phyloP scores from a whole-genome alignment of 2,329 filamentous ascomycete species.

The Ciborinia camelliae region DNA sequence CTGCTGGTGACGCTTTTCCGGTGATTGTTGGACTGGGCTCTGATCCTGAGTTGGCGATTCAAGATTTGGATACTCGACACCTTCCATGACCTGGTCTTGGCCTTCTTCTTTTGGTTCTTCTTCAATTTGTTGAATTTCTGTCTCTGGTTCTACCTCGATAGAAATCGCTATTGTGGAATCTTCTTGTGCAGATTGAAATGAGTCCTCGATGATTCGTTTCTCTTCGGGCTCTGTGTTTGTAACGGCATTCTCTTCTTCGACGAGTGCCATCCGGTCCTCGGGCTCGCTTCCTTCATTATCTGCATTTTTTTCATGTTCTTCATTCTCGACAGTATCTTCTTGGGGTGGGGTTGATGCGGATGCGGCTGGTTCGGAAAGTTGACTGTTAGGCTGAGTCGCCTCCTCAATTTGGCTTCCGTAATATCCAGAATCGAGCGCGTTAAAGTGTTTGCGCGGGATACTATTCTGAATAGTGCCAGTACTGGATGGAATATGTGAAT shows the following conservation, averaged over 20 bases:
- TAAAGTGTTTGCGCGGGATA: constrained; percentile 33
- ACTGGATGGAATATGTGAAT: constrained; percentile 6
- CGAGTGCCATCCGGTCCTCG: not conserved
- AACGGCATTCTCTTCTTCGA: constrained; percentile 25
- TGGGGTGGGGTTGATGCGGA: constrained; percentile 6
- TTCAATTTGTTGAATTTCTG: constrained; percentile 5
- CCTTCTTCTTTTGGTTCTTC: constrained; percentile 16
- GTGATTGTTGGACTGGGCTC: constrained; percentile 22
- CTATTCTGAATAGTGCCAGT: constrained; percentile 16
- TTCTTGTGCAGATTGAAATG: constrained; percentile 46
- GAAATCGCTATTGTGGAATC: constrained; percentile 39
- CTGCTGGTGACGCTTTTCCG: constrained; percentile 26
- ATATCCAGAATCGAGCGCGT: constrained; percentile 62
- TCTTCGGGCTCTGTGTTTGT: constrained; percentile 29
- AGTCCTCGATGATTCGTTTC: constrained; percentile 32
- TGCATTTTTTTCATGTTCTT: not conserved
- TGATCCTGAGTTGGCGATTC: constrained; percentile 30
- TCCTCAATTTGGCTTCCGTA: constrained; percentile 56
- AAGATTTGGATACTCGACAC: constrained; percentile 27
- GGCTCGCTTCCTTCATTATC: not conserved
- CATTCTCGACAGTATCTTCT: constrained; percentile 7
- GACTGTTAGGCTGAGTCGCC: constrained; percentile 26
- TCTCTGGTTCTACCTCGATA: constrained; percentile 5
- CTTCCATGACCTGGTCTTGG: constrained; percentile 14
- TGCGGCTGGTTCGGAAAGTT: constrained; percentile 21